A percentile compares a stretch with the other conserved stretches of the same genome.
Evolutionary conservation across 2,329 filamentous ascomycete genomes (phyloP).

Genomic region (Beauveria bassiana): DNA sequence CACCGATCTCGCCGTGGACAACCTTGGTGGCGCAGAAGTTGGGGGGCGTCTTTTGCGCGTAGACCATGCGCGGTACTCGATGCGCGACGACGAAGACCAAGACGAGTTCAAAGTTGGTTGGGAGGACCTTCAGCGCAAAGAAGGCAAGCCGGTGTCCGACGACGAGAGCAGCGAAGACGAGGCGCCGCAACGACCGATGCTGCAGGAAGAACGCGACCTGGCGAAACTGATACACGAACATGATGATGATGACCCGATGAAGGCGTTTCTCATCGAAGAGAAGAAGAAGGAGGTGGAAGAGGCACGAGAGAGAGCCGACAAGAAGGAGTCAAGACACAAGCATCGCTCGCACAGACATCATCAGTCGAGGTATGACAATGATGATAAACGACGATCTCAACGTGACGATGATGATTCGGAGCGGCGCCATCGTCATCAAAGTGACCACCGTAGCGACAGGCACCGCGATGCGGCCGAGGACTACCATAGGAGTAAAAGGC

Average conservation of each 20-base stretch:
- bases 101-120: conserved; percentile 52
- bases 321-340: conserved; percentile 40
- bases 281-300: conserved; percentile 82
- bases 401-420: conserved; percentile 7
- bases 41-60: conserved; percentile 75
- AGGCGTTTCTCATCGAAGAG: conserved; percentile 77
- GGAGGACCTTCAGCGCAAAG: conserved; percentile 50
- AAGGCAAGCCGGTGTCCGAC: conserved; percentile 36
- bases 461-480: conserved; percentile 22
- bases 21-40: conserved; percentile 79
- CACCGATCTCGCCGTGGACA: conserved; percentile 93
- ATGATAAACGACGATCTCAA: conserved; percentile 14
- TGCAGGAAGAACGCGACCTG: conserved; percentile 78
- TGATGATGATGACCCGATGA: conserved; percentile 98
- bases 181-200: conserved; percentile 45
- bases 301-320: conserved; percentile 48
- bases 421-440: conserved; percentile 4
- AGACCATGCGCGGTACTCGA: conserved; percentile 89
- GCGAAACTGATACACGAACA: conserved; percentile 67
- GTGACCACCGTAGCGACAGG: conserved; percentile 19
- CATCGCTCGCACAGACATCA: conserved; percentile 40
- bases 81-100: conserved; percentile 67
- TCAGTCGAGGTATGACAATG: conserved; percentile 27
- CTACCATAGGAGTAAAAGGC: conserved; percentile 20
- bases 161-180: conserved; percentile 40